Base-by-base conservation (phyloP, 2,329 filamentous ascomycete genomes). In the Colletotrichum magnum region DNA sequence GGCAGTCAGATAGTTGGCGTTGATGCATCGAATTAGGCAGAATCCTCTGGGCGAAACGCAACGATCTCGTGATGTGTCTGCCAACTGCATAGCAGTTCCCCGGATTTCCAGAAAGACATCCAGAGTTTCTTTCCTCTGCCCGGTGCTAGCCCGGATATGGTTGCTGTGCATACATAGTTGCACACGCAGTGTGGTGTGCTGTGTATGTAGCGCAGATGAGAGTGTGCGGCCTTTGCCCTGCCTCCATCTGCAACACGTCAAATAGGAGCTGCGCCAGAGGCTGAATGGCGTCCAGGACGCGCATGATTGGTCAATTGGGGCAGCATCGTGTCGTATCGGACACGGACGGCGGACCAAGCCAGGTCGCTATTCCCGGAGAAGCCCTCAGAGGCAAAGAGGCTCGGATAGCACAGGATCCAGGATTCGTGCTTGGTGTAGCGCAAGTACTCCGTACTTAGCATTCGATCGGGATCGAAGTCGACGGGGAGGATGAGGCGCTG, bases 291-390 rank as follows among this genome's bases (percentile, higher is more conserved):
- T 41, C 41, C 6, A 58, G 39, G 5, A 10, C 9, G 10, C 6
- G 18, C 16, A 26, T 57, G 16, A 61, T 61, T 69, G 62, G 67
- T 10, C 67, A 69, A 69, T 69, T 54, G 41, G 2, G 2, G 7
- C 7, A 36, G 16, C 41, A 43, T 43, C 41, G 24, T 7, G 21
- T 26, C 15, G 48, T 47, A 26, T 15, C 28, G 26, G 6, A 28
- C 41, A 59, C 53, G 41, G 32, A 43, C 41, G 13, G 16, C 15
- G 16, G 41, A n/a, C 41, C 41, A 43, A n/a, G 41, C 51, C 51
- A 51, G 16, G 6, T 39, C 28, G 39, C 18, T 47, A 50, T 51
- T 60, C 21, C 28, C 28, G 18, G n/a, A 28, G 48, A 18, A 52
- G 48, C 48, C 24, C 21, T 28, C 24, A 52, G 21, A 24, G 21